A percentile compares a stretch with the other conserved stretches of the same genome.
These are phyloP conservation scores for Puccinia polysora DNA, from an alignment of 1,284 basidiomycete genomes.

Conservation along the genomic window DNA sequence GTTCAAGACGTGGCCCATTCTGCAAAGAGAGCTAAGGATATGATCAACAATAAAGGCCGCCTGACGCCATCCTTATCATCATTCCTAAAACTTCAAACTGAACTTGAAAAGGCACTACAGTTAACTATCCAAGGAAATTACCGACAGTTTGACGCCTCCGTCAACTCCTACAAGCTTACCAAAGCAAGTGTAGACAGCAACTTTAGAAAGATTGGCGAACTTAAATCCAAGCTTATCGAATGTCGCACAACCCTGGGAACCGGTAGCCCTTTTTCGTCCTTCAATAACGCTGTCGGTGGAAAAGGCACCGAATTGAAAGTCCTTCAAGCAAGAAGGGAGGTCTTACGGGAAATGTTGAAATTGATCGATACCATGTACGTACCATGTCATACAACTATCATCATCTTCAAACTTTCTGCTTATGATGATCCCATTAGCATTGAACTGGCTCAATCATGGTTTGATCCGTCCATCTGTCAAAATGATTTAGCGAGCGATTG, in stretches of 20 bases:
- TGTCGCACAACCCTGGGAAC: slow-evolving; percentile 29
- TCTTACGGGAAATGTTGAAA: slow-evolving; percentile 42
- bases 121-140: slow-evolving; percentile 75
- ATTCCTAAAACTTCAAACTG: slow-evolving; percentile 67
- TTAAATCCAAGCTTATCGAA: slow-evolving; percentile 32
- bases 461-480: not conserved
- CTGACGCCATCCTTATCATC: slow-evolving; percentile 53
- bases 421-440: slow-evolving; percentile 44
- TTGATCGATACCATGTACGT: slow-evolving; percentile 41
- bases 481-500: slow-evolving; percentile 68
- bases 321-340: slow-evolving; percentile 32
- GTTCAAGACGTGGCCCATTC: slow-evolving; percentile 23
- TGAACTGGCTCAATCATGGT: slow-evolving; percentile 14
- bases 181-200: slow-evolving; percentile 30
- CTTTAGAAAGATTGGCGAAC: slow-evolving; percentile 31
- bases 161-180: slow-evolving; percentile 70
- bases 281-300: slow-evolving; percentile 24
- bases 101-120: slow-evolving; percentile 70
- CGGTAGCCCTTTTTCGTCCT: slow-evolving; percentile 15
- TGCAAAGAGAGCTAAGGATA: slow-evolving; percentile 34
- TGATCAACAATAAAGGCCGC: slow-evolving; percentile 55
- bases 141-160: slow-evolving; percentile 80
- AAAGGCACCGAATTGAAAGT: slow-evolving; percentile 43
- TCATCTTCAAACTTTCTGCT: too few relatives aligned
- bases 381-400: too few relatives aligned